A percentile compares a stretch with the other conserved stretches of the same genome.
Conservation (phyloP, 192 early-diverging fungal species). For the Lobosporangium transversale region DNA sequence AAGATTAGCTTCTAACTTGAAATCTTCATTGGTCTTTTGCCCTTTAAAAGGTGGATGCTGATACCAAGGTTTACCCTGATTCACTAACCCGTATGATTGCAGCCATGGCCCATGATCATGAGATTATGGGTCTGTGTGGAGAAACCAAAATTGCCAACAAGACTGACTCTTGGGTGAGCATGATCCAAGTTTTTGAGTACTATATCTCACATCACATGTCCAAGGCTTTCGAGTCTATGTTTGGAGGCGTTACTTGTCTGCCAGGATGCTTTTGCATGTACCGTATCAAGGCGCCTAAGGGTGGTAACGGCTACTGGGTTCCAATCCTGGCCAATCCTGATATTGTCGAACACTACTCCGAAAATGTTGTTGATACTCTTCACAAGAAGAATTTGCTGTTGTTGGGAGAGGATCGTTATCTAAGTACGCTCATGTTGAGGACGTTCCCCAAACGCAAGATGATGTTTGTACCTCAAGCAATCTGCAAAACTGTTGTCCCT, state of each 20-base stretch:
- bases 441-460: constrained; percentile 95
- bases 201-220: constrained; percentile 85
- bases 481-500: constrained; percentile 91
- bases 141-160: constrained; percentile 89
- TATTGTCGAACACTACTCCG: constrained; percentile 86
- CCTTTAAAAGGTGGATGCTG: constrained; percentile 74
- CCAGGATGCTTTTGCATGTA: constrained; percentile 92
- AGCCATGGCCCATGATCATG: constrained; percentile 76
- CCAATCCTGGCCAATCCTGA: constrained; percentile 86
- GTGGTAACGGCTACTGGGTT: constrained; percentile 81
- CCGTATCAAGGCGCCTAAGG: constrained; percentile 85
- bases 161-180: constrained; percentile 77
- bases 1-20: too few relatives aligned
- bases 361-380: constrained; percentile 87
- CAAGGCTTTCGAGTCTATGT: constrained; percentile 88
- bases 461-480: constrained; percentile 93
- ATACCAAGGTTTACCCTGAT: constrained; percentile 84
- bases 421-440: constrained; percentile 93
- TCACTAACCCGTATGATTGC: constrained; percentile 76
- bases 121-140: constrained; percentile 80
- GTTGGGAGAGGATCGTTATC: constrained; percentile 95
- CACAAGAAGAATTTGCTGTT: constrained; percentile 95
- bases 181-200: constrained; percentile 91
- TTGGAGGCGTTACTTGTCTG: constrained; percentile 86
- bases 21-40: background rate